Evolutionary conservation across 345 rosid species (phyloP), one percentile per base, ranked within the genome.

Genomic region (Lumnitzera littorea): DNA sequence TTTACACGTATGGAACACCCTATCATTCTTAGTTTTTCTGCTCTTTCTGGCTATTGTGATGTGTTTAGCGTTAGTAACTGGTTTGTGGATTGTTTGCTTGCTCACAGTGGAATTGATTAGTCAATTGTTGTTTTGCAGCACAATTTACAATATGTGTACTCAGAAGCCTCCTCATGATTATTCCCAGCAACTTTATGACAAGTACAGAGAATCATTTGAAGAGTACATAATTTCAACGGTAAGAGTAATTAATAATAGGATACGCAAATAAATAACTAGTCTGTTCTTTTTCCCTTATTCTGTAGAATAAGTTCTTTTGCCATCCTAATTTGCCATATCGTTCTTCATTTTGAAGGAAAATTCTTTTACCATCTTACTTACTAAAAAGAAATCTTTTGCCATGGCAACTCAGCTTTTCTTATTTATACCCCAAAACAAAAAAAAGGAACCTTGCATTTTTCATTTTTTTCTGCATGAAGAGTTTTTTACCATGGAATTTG

Each of bases 111-210:
- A 36, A 36, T 36, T 36, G 43, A 9, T 36, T 36, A 0, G 43
- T 9, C 11, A 36, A 36, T 36, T 36, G 9, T 2, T 36, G 3
- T 23, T 43, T 20, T 72, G 41, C 78, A 87, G 95, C 27, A 82
- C 82, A 15, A 77, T 87, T 61, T 87, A 84, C 61, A 80, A 84
- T 54, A 82, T 87, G 90, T 87, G 94, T 25, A 78, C 86, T 1
- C 88, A 87, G 60, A 82, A 77, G 79, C 82, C 91, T 0, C 86
- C 88, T 16, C 74, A 80, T 13, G 84, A 87, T 51, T 84, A 80
- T 62, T 80, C 95, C 2, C 82, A 84, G 23, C 88, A 84, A 75
- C 82, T 87, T 43, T 87, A 87, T 52, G 80, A 82, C 51, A 84
- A 78, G 70, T 87, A 80, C 69, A 63, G 56, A 68, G 84, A 78